A percentile compares a stretch with the other conserved stretches of the same genome.
phyloP scores from a whole-genome alignment of 2,329 filamentous ascomycete species.

The Scedosporium aurantiacum region DNA sequence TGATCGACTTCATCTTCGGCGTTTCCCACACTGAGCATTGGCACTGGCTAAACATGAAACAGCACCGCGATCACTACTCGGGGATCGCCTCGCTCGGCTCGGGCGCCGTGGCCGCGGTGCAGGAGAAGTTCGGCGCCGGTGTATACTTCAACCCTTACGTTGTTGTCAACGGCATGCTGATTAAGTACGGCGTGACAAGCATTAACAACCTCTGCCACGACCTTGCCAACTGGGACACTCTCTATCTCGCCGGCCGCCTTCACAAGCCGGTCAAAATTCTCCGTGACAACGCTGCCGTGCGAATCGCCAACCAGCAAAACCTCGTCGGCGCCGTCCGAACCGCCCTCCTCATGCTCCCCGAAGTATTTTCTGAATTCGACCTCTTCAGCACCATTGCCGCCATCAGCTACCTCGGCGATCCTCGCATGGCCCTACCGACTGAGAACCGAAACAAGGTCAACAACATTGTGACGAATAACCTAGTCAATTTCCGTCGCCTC shows the following conservation, averaged over 20 bases:
- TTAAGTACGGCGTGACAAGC: conserved; percentile 97
- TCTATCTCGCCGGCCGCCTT: conserved; percentile 91
- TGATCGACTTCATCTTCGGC: conserved; percentile 98
- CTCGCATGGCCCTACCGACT: conserved; percentile 83
- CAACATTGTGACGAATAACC: conserved; percentile 89
- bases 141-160: conserved; percentile 98
- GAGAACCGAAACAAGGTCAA: conserved; percentile 87
- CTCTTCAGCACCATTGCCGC: conserved; percentile 86
- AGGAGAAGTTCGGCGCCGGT: conserved; percentile 81
- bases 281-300: conserved; percentile 82
- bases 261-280: conserved; percentile 98
- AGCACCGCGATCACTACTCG: conserved; percentile 90
- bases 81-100: conserved; percentile 74
- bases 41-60: conserved; percentile 83
- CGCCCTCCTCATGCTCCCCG: conserved; percentile 74
- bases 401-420: conserved; percentile 89
- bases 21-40: conserved; percentile 92
- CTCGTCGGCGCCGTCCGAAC: conserved; percentile 84
- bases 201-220: conserved; percentile 81
- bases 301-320: conserved; percentile 92
- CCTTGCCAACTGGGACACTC: conserved; percentile 79
- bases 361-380: conserved; percentile 73
- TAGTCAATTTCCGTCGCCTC: conserved; percentile 80
- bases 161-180: conserved; percentile 85
- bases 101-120: conserved; percentile 70